A percentile compares a stretch with the other conserved stretches of the same genome.
Conservation (phyloP, 352 stramenopile species). For the Pythium guiyangense region DNA sequence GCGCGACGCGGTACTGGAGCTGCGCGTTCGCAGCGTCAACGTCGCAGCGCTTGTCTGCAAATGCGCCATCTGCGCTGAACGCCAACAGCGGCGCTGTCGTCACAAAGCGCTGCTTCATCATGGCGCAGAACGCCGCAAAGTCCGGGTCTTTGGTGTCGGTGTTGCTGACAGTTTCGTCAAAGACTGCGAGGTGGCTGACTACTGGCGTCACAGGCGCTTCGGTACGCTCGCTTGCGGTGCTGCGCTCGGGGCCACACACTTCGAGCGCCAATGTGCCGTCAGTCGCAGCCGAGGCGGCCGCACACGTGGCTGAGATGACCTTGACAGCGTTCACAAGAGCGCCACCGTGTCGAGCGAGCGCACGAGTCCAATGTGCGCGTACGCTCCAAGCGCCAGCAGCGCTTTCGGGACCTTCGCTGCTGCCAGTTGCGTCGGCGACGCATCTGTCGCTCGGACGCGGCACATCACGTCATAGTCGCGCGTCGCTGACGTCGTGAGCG, state of each 20-base stretch:
- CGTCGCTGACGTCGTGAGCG: not conserved
- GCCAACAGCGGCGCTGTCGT: constrained; percentile 35
- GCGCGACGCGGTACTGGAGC: constrained; percentile 45
- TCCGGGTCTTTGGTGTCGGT: not conserved
- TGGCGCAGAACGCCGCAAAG: constrained; percentile 23
- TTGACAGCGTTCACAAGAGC: constrained; percentile 15
- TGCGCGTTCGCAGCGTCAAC: constrained; percentile 28
- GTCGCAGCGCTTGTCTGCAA: constrained; percentile 22
- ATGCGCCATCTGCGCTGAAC: constrained; percentile 27
- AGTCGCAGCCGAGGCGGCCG: not conserved
- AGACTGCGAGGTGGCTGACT: constrained; percentile 45
- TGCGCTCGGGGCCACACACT: constrained; percentile 17
- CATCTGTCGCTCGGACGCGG: not conserved
- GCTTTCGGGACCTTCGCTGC: not conserved
- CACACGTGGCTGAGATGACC: not conserved
- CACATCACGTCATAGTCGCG: not conserved
- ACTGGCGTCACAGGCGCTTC: constrained; percentile 8
- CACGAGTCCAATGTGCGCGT: constrained; percentile 17
- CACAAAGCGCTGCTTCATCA: constrained; percentile 45
- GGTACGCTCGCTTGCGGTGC: not conserved
- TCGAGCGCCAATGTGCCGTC: constrained; percentile 1
- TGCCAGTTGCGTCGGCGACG: not conserved
- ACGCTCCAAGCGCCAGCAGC: constrained; percentile 9
- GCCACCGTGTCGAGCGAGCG: not conserved
- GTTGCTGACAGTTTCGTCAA: constrained; percentile 15